Base-by-base conservation (phyloP, 176 grass and related monocot species). In the Aegilops bicornis region DNA sequence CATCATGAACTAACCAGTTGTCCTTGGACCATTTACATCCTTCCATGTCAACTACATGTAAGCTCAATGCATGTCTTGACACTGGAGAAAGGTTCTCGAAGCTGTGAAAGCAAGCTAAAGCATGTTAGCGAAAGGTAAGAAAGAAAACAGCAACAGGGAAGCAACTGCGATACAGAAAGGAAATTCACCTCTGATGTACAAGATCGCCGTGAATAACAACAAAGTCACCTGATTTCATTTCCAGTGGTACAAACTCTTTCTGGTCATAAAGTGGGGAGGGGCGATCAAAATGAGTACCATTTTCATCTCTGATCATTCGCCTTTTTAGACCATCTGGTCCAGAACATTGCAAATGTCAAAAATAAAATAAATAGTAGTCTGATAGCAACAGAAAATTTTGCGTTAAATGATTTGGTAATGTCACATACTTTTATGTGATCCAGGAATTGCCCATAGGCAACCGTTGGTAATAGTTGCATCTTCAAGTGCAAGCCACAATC, bases 401-500 rank as follows among this genome's bases (percentile, higher is more conserved):
- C 5, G 59, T 50, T 5, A 61, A 29, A 71, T 79, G 59, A 29
- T 31, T 22, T 24, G 39, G 73, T 27, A 16, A 43, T 65, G 32
- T 63, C 60, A 73, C 36, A 33, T 95, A 96, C 93, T 76, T 84
- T 98, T 98, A 79, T 96, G 92, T 66, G 96, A 96, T 65, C 91
- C 90, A 0, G 93, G 93, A 74, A 98, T 94, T 73, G 92, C 92
- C 93, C 93, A 98, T 31, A 96, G 82, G 76, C 93, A 98, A 73
- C 96, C 93, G 78, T 98, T 98, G 1, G 73, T 89, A 25, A 88
- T 58, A 3, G 90, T 96, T 80, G 92, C 93, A 92, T 94, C 93
- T 91, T 98, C 88, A 65, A 98, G 96, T 61, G 96, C 96, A 73
- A 98, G 88, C 96, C 96, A 98, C 87, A 98, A 67, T n/a, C 96